Base-by-base conservation (phyloP, 1,139 yeast species). In the Candida sanyaensis region DNA sequence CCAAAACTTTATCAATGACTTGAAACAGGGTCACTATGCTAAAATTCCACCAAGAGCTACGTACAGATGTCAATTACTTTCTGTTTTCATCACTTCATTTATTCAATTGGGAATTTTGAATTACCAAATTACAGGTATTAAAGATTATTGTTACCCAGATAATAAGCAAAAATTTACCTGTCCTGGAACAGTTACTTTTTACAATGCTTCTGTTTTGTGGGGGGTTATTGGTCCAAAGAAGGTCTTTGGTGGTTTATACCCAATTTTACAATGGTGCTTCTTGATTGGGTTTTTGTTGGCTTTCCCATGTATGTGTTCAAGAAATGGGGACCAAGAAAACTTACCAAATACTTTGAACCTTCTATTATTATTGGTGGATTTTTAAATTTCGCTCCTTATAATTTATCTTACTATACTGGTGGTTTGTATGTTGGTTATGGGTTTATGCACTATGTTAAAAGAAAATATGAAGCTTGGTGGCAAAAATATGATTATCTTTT, bases 201-300 rank as follows among this genome's bases (percentile, higher is more conserved):
- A 73, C 64, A 71, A 71, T 44, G 81, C 88, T 3, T 75, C 84
- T 1, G 73, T 83, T 23, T 67, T 81, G 33, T 84, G 88, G 88
- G 88, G 88, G 53, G 83, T 78, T 33, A 79, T 84, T 58, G 89
- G 89, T 5, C 89, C 90, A 28, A 72, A 75, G 58, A 72, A 77
- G 44, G 78, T 83, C 6, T 82, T 84, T 56, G 62, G 38, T 48
- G 73, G 72, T 1, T 57, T 77, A 30, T 79, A 80, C 54, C 84
- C 84, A 34, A 58, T 68, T 29, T 62, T 80, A 60, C 68, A 70
- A 56, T 79, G 68, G 67, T 73, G 80, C 51, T 83, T 83, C 75
- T 65, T 81, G 49, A 73, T 81, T 49, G 87, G 88, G 0, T 77
- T 77, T 37, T 53, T 76, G 6, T 57, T 74, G 11, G 82, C 80